Percentiles rank a stretch among this genome's conserved stretches.
Evolutionary conservation across 306 rosid species (phyloP).

Genomic region (Luffa aegyptiaca): DNA sequence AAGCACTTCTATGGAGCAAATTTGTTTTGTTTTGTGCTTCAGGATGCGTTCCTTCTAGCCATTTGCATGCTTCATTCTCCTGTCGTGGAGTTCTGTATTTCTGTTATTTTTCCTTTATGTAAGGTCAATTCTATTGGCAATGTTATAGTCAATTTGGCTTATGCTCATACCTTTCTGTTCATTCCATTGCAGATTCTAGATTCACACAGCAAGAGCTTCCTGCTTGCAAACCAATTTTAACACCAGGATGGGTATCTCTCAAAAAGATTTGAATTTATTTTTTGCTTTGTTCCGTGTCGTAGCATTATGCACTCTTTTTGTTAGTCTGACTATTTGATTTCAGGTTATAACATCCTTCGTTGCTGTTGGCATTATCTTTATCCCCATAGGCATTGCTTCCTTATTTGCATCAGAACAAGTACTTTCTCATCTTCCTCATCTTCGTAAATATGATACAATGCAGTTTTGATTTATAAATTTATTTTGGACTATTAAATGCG

Average conservation of each 20-base stretch:
- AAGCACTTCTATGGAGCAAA: not conserved
- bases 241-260: constrained; percentile 68
- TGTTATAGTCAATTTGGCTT: not conserved
- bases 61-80: not conserved
- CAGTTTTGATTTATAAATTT: not conserved
- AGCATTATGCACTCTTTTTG: not conserved
- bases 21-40: not conserved
- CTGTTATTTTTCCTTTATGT: not conserved
- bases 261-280: not conserved
- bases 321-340: not conserved
- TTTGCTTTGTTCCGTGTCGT: not conserved
- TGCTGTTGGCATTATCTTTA: constrained; percentile 46
- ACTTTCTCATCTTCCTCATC: constrained; percentile 13
- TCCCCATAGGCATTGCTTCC: constrained; percentile 67
- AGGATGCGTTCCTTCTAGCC: not conserved
- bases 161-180: not conserved
- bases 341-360: constrained; percentile 62
- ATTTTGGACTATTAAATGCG: not conserved
- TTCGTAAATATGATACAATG: not conserved
- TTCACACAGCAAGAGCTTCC: constrained; percentile 91
- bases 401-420: constrained; percentile 63
- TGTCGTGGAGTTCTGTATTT: not conserved
- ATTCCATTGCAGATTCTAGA: constrained; percentile 47
- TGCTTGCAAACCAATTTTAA: constrained; percentile 87
- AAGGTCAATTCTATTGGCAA: not conserved